Percentiles rank a stretch among this genome's conserved stretches.
Evolutionary conservation across 768 basidiomycete genomes (phyloP).

Genomic region (Tricholoma furcatifolium): DNA sequence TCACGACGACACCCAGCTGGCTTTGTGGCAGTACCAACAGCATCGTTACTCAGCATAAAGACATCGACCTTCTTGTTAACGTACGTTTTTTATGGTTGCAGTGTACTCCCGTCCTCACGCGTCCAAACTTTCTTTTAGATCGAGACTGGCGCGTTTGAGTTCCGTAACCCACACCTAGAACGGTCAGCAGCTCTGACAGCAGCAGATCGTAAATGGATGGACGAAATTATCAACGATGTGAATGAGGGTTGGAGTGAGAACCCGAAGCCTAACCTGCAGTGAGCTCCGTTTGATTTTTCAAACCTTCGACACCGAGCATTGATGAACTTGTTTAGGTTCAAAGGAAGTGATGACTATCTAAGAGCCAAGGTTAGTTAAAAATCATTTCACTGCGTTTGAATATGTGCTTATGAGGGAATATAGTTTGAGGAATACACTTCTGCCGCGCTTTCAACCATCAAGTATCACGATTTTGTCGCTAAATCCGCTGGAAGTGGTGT

Average conservation of each 20-base stretch:
- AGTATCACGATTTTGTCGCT: conserved; percentile 82
- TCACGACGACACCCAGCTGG: conserved; percentile 80
- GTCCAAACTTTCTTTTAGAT: conserved; percentile 49
- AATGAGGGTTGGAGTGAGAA: conserved; percentile 80
- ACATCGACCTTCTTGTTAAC: conserved; percentile 89
- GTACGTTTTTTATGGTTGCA: conserved; percentile 39
- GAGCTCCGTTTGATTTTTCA: conserved; percentile 24
- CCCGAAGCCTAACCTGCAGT: conserved; percentile 66
- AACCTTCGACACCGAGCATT: background rate
- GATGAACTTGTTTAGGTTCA: conserved; percentile 56
- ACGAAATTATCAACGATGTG: conserved; percentile 86
- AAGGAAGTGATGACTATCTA: conserved; percentile 95
- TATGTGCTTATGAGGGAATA: background rate
- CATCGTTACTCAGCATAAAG: conserved; percentile 91
- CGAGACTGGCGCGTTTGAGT: conserved; percentile 84
- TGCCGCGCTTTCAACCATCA: conserved; percentile 83
- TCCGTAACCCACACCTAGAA: conserved; percentile 80
- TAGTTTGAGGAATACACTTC: conserved; percentile 95
- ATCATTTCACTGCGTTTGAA: background rate
- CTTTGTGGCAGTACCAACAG: conserved; percentile 95
- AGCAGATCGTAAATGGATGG: conserved; percentile 97
- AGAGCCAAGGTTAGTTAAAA: conserved; percentile 63
- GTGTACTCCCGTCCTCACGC: background rate
- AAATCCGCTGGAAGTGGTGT: conserved; percentile 65
- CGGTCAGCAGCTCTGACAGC: conserved; percentile 78